phyloP scores from a whole-genome alignment of 2,329 filamentous ascomycete genomes.

The Grosmannia huntii region DNA sequence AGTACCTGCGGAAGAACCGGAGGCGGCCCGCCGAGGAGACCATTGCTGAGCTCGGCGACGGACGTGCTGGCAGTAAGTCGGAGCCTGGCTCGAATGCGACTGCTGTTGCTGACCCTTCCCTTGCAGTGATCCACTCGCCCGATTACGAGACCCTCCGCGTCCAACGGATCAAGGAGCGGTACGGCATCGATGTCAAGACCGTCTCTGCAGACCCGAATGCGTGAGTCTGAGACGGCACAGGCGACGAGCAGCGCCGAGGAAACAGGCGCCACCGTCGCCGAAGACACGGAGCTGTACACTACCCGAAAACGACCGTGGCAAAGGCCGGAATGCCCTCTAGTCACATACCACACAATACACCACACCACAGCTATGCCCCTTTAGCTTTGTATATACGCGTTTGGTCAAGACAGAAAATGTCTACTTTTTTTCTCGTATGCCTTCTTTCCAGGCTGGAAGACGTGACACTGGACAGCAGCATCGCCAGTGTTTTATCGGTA shows the following conservation, averaged over 20 bases:
- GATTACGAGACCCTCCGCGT: conserved; percentile 77
- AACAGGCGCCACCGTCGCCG: neutral
- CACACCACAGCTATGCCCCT: neutral
- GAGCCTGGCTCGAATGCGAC: too few relatives aligned
- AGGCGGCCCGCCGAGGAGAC: conserved; percentile 68
- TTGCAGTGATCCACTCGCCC: conserved; percentile 60
- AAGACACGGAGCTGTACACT: neutral
- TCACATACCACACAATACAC: neutral
- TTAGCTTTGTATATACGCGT: conserved; percentile 3
- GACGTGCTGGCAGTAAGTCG: conserved; percentile 47
- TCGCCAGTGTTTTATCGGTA: neutral
- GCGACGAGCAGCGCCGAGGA: neutral
- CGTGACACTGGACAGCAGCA: neutral
- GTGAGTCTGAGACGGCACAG: neutral
- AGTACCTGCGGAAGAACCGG: conserved; percentile 59
- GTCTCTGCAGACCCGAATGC: conserved; percentile 35
- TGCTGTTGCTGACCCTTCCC: neutral
- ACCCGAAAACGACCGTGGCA: neutral
- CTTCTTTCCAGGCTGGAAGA: neutral
- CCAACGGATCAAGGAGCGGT: conserved; percentile 71
- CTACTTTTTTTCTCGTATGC: neutral
- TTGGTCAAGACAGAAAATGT: neutral
- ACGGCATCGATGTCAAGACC: conserved; percentile 71
- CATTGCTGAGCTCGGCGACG: conserved; percentile 70
- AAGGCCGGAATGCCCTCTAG: neutral